These are phyloP conservation scores for Ophiostoma himal-ulmi DNA, from an alignment of 2,329 filamentous ascomycete genomes.

Conservation along the genomic window DNA sequence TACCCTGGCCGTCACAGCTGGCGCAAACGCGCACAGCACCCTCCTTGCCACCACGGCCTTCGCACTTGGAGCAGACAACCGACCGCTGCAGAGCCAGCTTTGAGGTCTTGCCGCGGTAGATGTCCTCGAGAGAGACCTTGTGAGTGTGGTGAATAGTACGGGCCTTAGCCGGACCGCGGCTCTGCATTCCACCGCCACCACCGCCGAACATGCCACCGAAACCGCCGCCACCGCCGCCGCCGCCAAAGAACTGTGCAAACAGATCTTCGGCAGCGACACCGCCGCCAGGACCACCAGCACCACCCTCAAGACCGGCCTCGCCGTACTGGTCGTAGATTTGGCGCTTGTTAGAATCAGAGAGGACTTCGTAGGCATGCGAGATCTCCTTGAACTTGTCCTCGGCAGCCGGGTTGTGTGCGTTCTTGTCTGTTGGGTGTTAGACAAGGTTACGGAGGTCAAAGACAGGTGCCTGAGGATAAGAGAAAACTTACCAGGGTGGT, in stretches of 20 bases:
- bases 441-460: not conserved
- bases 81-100: slow-evolving; percentile 97
- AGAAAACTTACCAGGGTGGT: slow-evolving; percentile 64
- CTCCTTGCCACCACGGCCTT: slow-evolving; percentile 92
- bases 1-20: slow-evolving; percentile 87
- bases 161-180: slow-evolving; percentile 77
- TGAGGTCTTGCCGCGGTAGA: slow-evolving; percentile 96
- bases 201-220: slow-evolving; percentile 73
- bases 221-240: slow-evolving; percentile 52
- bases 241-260: slow-evolving; percentile 94
- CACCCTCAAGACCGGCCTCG: slow-evolving; percentile 90
- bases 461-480: not conserved
- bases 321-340: slow-evolving; percentile 94
- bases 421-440: slow-evolving; percentile 66
- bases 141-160: slow-evolving; percentile 97
- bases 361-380: slow-evolving; percentile 89
- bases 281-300: slow-evolving; percentile 58
- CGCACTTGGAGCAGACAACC: slow-evolving; percentile 91
- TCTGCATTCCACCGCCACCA: slow-evolving; percentile 68
- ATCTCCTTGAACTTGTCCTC: slow-evolving; percentile 99
- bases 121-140: slow-evolving; percentile 95
- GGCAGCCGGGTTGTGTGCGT: slow-evolving; percentile 83
- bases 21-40: slow-evolving; percentile 91
- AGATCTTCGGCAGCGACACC: slow-evolving; percentile 96
- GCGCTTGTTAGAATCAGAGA: slow-evolving; percentile 89